Conservation (phyloP, 1,284 basidiomycete species). For the Flammula alnicola region DNA sequence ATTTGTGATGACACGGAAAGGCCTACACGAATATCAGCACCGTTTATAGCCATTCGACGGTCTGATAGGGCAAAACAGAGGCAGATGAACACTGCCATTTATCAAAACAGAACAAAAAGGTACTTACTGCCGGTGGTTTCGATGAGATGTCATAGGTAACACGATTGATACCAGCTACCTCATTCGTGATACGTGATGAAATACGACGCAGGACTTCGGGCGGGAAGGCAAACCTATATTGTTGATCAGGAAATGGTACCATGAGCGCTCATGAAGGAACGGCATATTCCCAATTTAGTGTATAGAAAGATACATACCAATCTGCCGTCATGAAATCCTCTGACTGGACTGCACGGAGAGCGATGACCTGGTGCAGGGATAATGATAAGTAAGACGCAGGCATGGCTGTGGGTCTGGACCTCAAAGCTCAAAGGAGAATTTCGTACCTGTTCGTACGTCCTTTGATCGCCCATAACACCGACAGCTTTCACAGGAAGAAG, state of each 20-base stretch:
- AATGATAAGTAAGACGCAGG: too few species aligned
- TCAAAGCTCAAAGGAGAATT: too few species aligned
- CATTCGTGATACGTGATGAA: conserved; percentile 97
- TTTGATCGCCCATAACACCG: conserved; percentile 96
- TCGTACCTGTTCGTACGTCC: conserved; percentile 96
- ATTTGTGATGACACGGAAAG: too few species aligned
- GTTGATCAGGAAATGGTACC: conserved; percentile 12
- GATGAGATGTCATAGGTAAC: conserved; percentile 97
- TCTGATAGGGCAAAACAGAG: conserved; percentile 33
- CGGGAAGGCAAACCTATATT: conserved; percentile 91
- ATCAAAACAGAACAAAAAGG: conserved; percentile 13
- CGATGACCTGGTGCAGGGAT: too few species aligned
- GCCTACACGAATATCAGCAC: too few species aligned
- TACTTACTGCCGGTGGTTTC: conserved; percentile 89
- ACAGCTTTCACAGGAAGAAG: conserved; percentile 97
- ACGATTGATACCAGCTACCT: conserved; percentile 92
- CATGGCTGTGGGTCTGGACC: too few species aligned
- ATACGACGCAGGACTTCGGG: conserved; percentile 88
- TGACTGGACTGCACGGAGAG: conserved; percentile 88
- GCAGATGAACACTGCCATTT: conserved; percentile 2
- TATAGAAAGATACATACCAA: conserved; percentile 69
- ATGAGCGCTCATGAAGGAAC: too few species aligned
- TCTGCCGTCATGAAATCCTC: conserved; percentile 99
- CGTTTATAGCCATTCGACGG: conserved; percentile 55
- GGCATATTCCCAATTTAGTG: too few species aligned